Evolutionary conservation across 495 filamentous ascomycete species (phyloP).

Genomic region (Bryoglossum gracile): DNA sequence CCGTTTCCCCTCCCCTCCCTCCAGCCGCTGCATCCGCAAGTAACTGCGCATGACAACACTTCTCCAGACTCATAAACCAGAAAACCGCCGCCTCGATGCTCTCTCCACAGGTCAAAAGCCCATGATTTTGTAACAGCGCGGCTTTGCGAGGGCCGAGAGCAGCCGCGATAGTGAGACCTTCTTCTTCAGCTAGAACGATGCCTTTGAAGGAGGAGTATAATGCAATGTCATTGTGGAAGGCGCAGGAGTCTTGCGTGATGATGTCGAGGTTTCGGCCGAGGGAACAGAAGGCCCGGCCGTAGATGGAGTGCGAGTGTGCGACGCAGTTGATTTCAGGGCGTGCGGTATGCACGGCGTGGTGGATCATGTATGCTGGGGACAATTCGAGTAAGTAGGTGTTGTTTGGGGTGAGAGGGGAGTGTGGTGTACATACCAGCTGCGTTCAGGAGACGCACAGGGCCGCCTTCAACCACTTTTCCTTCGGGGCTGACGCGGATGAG

Average conservation of each 20-base stretch:
- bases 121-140: slow-evolving; percentile 64
- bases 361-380: slow-evolving; percentile 53
- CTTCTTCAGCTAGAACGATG: slow-evolving; percentile 62
- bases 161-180: slow-evolving; percentile 61
- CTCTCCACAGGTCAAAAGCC: slow-evolving; percentile 42
- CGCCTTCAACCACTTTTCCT: slow-evolving; percentile 63
- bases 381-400: slow-evolving; percentile 2
- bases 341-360: slow-evolving; percentile 58
- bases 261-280: slow-evolving; percentile 63
- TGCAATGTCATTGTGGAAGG: slow-evolving; percentile 49
- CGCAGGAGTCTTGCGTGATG: slow-evolving; percentile 64
- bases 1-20: slow-evolving; percentile 53
- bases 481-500: slow-evolving; percentile 61
- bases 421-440: slow-evolving; percentile 38
- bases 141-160: slow-evolving; percentile 61
- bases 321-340: slow-evolving; percentile 67
- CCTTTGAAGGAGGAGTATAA: slow-evolving; percentile 54
- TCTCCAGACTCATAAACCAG: slow-evolving; percentile 71
- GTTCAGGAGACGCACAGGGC: slow-evolving; percentile 55
- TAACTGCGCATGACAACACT: slow-evolving; percentile 69
- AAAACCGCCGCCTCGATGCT: slow-evolving; percentile 56
- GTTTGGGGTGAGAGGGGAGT: not conserved
- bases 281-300: slow-evolving; percentile 62
- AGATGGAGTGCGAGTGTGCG: slow-evolving; percentile 63
- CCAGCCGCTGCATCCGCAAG: slow-evolving; percentile 67